These are phyloP conservation scores for Trypanosoma boissoni DNA, from an alignment of 208 protist species.

Conservation along the genomic window DNA sequence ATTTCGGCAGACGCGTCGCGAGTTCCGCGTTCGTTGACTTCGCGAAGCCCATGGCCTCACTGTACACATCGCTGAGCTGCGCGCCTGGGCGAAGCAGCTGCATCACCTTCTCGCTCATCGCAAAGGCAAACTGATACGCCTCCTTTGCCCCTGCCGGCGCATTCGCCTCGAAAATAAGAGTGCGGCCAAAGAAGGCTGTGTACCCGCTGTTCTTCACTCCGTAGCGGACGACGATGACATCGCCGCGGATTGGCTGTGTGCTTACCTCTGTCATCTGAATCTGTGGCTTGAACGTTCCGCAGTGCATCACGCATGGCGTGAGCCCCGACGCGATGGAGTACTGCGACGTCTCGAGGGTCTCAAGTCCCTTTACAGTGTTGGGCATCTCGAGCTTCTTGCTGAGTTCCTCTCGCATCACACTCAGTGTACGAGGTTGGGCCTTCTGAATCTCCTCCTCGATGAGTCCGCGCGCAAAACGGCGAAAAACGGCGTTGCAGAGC, in stretches of 20 bases:
- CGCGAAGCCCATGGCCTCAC: slow-evolving; percentile 43
- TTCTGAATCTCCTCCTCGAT: slow-evolving; percentile 55
- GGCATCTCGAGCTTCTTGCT: slow-evolving; percentile 65
- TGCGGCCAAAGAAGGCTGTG: slow-evolving; percentile 80
- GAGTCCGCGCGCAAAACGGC: slow-evolving; percentile 55
- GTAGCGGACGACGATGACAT: slow-evolving; percentile 78
- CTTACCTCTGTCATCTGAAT: slow-evolving; percentile 56
- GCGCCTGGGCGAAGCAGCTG: slow-evolving; percentile 50
- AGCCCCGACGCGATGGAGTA: slow-evolving; percentile 64
- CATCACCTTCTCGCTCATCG: slow-evolving; percentile 72
- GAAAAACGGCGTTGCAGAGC: slow-evolving; percentile 77
- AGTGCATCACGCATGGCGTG: slow-evolving; percentile 71
- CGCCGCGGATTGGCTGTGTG: slow-evolving; percentile 42
- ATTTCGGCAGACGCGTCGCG: slow-evolving; percentile 46
- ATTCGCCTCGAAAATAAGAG: slow-evolving; percentile 65
- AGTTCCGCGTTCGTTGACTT: slow-evolving; percentile 38
- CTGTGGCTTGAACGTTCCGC: slow-evolving; percentile 56
- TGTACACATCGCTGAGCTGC: slow-evolving; percentile 63
- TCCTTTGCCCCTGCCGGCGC: slow-evolving; percentile 59
- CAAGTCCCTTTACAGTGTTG: slow-evolving; percentile 67
- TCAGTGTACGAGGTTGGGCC: slow-evolving; percentile 48
- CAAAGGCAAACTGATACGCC: slow-evolving; percentile 72
- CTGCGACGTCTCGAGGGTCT: slow-evolving; percentile 54
- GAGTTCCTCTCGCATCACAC: slow-evolving; percentile 60
- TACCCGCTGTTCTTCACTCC: slow-evolving; percentile 72